A percentile compares a stretch with the other conserved stretches of the same genome.
These are phyloP conservation scores for Colletotrichum endophyticum DNA, from an alignment of 2,329 filamentous ascomycete species.

Conservation along the genomic window DNA sequence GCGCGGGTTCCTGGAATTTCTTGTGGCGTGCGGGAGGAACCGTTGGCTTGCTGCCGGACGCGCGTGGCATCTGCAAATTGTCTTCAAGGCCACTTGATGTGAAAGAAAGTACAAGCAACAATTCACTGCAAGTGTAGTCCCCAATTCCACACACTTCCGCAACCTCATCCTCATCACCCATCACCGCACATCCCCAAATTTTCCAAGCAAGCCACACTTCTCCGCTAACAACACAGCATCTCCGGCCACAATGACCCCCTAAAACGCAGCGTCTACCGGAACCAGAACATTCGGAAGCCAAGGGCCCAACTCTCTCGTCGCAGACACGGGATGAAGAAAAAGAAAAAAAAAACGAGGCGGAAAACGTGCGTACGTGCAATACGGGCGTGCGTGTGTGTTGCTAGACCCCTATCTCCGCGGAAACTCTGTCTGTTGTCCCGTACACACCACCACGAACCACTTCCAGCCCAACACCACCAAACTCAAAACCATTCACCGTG, in stretches of 20 bases:
- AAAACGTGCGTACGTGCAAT: not conserved
- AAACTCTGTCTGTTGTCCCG: not conserved
- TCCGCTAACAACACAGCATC: not conserved
- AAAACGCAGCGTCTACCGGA: no score
- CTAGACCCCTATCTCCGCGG: not conserved
- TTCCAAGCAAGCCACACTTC: not conserved
- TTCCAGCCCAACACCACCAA: not conserved
- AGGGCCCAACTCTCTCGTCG: not conserved
- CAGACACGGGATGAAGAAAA: not conserved
- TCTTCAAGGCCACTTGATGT: not conserved
- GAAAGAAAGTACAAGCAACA: accelerated
- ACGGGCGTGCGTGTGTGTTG: not conserved
- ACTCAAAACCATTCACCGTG: not conserved
- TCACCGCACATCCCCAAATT: not conserved
- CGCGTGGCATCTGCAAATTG: no score
- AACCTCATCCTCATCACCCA: not conserved
- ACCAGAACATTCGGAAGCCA: no score
- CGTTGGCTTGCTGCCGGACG: not conserved
- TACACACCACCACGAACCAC: not conserved
- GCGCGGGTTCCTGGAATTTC: not conserved
- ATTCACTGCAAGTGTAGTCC: accelerated
- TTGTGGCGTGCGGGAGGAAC: not conserved
- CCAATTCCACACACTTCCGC: not conserved
- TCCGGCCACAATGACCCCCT: not conserved
- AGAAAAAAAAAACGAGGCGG: not conserved